Evolutionary conservation across 345 rosid species (phyloP), one percentile per base, ranked within the genome.

Genomic region (Schrenkiella parvula): DNA sequence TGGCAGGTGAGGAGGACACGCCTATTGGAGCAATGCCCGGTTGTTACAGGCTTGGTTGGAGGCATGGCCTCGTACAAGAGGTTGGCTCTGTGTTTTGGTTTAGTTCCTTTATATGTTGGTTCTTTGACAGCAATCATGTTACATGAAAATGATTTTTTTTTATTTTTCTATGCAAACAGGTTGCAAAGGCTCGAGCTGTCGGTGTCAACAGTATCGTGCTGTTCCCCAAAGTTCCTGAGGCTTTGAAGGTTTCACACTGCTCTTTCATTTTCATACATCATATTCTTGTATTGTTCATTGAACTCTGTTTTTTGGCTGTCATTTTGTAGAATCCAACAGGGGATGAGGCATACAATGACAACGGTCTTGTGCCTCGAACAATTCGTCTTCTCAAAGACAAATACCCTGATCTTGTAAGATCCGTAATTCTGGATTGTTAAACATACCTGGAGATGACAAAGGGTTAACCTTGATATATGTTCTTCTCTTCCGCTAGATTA

Each of bases 21-120:
- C 98, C 96, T 38, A 93, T 93, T 80, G 98, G 98, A 79, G 98
- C 98, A 21, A 93, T 93, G 98, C 98, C 98, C 8, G 97, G 98
- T 68, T 93, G 97, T 76, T 91, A 85, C 35, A 89, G 98, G 82
- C 97, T 93, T 77, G 97, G 98, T 14, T 93, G 98, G 98, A 87
- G 97, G 71, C 90, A 85, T 75, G 98, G 98, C 1, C 96, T 93
- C 14, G 74, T 93, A 25, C 79, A 88, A 78, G 96, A 93, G 95
- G 97, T 93, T 67, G 15, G 29, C 14, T 39, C 7, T 71, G 9
- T 57, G 64, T 68, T 71, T 26, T 80, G 35, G 17, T 79, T 21
- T 64, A 18, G 4, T 62, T 22, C 17, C 4, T 21, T 52, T 21
- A 41, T 62, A 31, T 2, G 17, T 53, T 41, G 2, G 39, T 62